Conservation (phyloP, 192 early-diverging fungal genomes). For the Linnemannia exigua region DNA sequence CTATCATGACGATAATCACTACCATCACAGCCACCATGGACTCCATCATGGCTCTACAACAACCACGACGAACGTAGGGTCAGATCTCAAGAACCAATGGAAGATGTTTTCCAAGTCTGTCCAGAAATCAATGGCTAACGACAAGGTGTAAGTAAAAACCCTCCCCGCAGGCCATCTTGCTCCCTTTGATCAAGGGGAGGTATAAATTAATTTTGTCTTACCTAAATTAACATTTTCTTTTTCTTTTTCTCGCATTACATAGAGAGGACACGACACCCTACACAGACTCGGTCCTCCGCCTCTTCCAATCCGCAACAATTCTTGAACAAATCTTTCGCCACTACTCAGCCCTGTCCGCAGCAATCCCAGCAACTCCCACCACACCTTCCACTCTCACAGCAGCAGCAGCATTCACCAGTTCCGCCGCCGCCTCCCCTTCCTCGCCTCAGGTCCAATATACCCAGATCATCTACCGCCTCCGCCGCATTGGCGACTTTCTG, state of each 20-base stretch:
- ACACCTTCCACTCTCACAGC: no score
- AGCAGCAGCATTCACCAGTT: background rate
- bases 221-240: background rate
- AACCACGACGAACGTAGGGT: background rate
- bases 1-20: background rate
- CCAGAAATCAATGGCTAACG: constrained; percentile 41
- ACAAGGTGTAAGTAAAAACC: constrained; percentile 45
- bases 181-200: no score
- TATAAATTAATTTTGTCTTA: no score
- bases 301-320: constrained; percentile 42
- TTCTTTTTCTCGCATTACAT: background rate
- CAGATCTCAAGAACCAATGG: constrained; percentile 41
- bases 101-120: constrained; percentile 48
- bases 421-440: background rate
- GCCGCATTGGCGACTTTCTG: constrained; percentile 55
- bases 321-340: background rate
- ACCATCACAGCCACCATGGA: background rate
- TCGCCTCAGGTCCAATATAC: constrained; percentile 33
- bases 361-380: constrained; percentile 17
- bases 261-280: constrained; percentile 44
- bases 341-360: constrained; percentile 8
- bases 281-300: constrained; percentile 25
- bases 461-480: constrained; percentile 40
- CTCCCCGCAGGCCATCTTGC: background rate
- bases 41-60: background rate